Base-by-base conservation (phyloP, 1,284 basidiomycete species). In the Fomitopsis betulina region DNA sequence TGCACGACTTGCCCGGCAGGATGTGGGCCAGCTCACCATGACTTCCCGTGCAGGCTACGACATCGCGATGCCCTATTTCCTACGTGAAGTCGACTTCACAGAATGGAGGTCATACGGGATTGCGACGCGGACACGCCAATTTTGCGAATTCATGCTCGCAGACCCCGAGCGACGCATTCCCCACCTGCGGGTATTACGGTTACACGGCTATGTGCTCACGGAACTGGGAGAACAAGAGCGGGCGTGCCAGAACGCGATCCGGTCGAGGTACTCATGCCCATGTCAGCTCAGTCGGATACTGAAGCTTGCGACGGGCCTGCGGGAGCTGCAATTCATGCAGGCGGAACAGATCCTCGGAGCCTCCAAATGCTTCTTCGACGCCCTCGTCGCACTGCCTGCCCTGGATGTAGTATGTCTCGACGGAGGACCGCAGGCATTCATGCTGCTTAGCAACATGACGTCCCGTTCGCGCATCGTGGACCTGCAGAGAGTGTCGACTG, bases 121-220 rank as follows among this genome's bases (percentile, higher is more conserved):
- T 23, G 33, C 15, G 47, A 12, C 27, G 37, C 55, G 47, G 35
- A 42, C 39, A 12, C 32, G 21, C 17, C 5, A 25, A n/a, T 55
- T 55, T 32, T 55, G 43, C 43, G 37, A 17, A 9, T 55, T 45
- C 43, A 49, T 55, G 54, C 54, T 55, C 13, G 43, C 54, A 6
- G 54, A 55, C 43, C 25, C 37, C 32, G 33, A 21, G 1, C 32
- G 23, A 15, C 51, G 51, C 5, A 39, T 39, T 3, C 51, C 51
- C 7, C 39, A 21, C 33, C 38, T 53, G 33, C 33, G 38, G 8
- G 32, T 35, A 33, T 19, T 53, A 6, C 35, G 38, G 8, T 2
- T 53, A 2, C 3, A 19, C 2, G 51, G 51, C 15, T 30, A 23
- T 5, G 17, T 32, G 32, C 33, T 55, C 32, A n/a, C 40, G 21